phyloP scores from a whole-genome alignment of 73 alveolate species.

The Paramecium caudatum region DNA sequence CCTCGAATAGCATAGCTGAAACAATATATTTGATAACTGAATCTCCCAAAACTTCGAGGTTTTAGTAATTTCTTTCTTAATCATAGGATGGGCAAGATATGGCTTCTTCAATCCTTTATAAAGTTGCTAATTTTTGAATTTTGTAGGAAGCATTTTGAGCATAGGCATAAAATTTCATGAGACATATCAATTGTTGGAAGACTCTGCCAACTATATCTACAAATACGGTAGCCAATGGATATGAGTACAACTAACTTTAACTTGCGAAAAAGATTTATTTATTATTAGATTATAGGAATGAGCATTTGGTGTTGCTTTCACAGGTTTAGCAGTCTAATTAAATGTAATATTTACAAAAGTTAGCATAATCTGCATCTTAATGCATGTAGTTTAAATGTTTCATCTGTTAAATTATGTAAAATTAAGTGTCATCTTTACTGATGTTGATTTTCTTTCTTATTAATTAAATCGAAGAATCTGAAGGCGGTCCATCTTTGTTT shows the following conservation, averaged over 20 bases:
- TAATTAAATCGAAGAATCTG: neutral
- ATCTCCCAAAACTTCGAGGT: conserved; percentile 54
- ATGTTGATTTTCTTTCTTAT: neutral
- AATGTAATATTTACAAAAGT: neutral
- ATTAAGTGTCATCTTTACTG: neutral
- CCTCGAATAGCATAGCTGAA: conserved; percentile 8
- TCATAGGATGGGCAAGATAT: conserved; percentile 14
- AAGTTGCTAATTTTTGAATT: neutral
- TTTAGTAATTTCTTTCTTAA: conserved; percentile 29
- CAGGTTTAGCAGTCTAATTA: neutral
- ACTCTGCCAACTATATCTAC: conserved; percentile 22
- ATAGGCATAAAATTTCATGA: neutral
- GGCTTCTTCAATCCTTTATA: conserved; percentile 23
- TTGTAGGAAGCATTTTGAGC: neutral
- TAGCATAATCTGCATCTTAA: neutral
- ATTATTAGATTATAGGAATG: neutral
- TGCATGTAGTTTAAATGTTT: neutral
- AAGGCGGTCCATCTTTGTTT: neutral
- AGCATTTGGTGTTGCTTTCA: neutral
- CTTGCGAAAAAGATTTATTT: neutral
- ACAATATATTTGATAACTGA: conserved; percentile 28
- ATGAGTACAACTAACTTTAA: neutral
- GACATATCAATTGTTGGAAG: neutral
- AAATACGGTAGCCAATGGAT: neutral
- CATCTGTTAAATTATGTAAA: neutral